Percentiles rank a stretch among this genome's conserved stretches.
Conservation (phyloP, 1,284 basidiomycete species). For the Cryptococcus sp. region DNA sequence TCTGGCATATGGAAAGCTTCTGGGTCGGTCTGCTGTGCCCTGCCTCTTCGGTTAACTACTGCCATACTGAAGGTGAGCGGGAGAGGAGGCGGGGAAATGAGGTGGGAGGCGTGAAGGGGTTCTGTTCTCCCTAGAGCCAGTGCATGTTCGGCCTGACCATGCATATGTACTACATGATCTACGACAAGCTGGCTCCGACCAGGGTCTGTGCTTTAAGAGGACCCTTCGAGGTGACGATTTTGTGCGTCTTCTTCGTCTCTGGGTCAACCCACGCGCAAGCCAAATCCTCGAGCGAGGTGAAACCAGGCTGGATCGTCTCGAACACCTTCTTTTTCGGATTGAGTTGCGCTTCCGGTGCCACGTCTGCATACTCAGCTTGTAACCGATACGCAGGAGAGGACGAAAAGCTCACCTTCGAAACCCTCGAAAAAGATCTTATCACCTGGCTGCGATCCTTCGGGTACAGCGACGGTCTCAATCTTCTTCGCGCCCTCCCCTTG, state of each 20-base stretch:
- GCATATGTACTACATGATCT: no score
- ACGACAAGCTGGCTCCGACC: slow-evolving; percentile 81
- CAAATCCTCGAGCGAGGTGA: slow-evolving; percentile 74
- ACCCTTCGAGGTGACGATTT: slow-evolving; percentile 77
- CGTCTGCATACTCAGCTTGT: no score
- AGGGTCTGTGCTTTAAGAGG: slow-evolving; percentile 73
- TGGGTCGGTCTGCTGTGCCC: no score
- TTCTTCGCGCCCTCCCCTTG: slow-evolving; percentile 83
- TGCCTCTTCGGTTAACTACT: no score
- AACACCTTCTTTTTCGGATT: slow-evolving; percentile 98
- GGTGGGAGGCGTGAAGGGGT: no score
- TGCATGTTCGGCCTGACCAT: no score
- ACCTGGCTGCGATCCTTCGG: slow-evolving; percentile 76
- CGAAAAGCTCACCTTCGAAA: slow-evolving; percentile 64
- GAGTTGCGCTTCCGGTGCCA: slow-evolving; percentile 67
- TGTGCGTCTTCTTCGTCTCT: slow-evolving; percentile 69
- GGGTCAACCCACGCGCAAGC: slow-evolving; percentile 92
- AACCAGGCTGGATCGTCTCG: slow-evolving; percentile 87
- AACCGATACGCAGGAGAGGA: no score
- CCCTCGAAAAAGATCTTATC: slow-evolving; percentile 93
- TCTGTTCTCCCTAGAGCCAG: no score
- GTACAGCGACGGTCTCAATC: slow-evolving; percentile 84
- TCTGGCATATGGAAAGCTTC: no score
- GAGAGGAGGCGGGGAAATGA: no score
- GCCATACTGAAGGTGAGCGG: background rate